phyloP scores from a whole-genome alignment of 75 land plant species.

The Adiantum capillusveneris region DNA sequence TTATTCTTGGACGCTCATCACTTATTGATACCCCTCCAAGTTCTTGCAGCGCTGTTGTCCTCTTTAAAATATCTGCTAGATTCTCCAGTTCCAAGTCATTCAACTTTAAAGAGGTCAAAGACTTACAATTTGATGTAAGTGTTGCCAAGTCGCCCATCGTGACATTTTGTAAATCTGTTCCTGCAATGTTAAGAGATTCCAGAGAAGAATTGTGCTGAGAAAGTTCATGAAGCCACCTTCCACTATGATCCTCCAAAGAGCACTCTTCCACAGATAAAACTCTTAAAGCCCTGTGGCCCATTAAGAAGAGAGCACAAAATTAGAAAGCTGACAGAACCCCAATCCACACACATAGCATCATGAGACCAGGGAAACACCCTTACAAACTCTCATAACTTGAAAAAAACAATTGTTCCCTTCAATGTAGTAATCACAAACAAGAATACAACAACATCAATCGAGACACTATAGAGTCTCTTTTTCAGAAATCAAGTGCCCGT shows the following conservation, averaged over 20 bases:
- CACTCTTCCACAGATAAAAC: slow-evolving; percentile 76
- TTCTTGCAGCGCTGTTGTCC: slow-evolving; percentile 54
- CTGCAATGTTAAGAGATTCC: slow-evolving; percentile 62
- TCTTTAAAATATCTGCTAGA: slow-evolving; percentile 37
- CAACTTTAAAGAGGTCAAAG: slow-evolving; percentile 58
- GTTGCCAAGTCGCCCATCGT: slow-evolving; percentile 44
- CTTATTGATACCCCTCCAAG: slow-evolving; percentile 60
- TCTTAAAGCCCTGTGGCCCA: slow-evolving; percentile 57
- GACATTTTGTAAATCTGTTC: slow-evolving; percentile 47
- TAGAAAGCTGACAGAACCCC: too few relatives aligned
- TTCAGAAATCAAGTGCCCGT: too few relatives aligned
- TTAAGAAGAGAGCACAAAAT: neutral
- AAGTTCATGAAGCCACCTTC: slow-evolving; percentile 79
- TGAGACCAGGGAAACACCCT: too few relatives aligned
- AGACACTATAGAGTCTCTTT: too few relatives aligned
- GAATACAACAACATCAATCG: too few relatives aligned
- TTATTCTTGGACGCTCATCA: slow-evolving; percentile 19
- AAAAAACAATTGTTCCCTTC: too few relatives aligned
- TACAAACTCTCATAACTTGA: too few relatives aligned
- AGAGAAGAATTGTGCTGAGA: slow-evolving; percentile 51
- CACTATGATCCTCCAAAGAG: slow-evolving; percentile 54
- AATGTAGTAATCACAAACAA: too few relatives aligned
- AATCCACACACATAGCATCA: too few relatives aligned
- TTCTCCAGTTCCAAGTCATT: slow-evolving; percentile 54
- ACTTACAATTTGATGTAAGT: slow-evolving; percentile 60